Conservation (phyloP, 805 yeast species). For the Ogataea paraovalis region DNA sequence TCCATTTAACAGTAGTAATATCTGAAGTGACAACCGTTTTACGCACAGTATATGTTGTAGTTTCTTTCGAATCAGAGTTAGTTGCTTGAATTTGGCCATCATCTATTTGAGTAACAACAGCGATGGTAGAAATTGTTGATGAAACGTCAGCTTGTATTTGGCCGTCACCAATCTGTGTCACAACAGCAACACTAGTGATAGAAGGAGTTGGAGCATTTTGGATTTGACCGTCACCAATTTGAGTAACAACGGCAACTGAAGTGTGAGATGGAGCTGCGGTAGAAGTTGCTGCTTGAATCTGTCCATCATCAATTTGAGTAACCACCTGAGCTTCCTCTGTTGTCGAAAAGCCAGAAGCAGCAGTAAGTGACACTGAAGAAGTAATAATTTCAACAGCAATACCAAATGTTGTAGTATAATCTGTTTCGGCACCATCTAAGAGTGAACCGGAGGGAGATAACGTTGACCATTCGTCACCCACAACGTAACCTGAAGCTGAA, state of each 20-base stretch:
- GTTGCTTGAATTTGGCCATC: slow-evolving; percentile 41
- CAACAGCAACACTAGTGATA: slow-evolving; percentile 32
- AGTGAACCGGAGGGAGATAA: slow-evolving; percentile 56
- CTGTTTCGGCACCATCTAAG: slow-evolving; percentile 51
- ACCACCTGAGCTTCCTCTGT: slow-evolving; percentile 35
- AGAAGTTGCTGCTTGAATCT: slow-evolving; percentile 38
- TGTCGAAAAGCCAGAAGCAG: slow-evolving; percentile 12
- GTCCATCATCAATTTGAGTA: slow-evolving; percentile 38
- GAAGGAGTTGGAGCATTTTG: slow-evolving; percentile 28
- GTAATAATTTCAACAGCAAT: slow-evolving; percentile 57
- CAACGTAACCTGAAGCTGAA: slow-evolving; percentile 40
- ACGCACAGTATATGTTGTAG: slow-evolving; percentile 16
- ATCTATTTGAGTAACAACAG: slow-evolving; percentile 41
- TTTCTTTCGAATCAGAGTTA: slow-evolving; percentile 1
- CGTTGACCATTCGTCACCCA: slow-evolving; percentile 61
- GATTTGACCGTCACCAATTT: slow-evolving; percentile 46
- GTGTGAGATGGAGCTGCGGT: slow-evolving; percentile 22
- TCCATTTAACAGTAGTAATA: slow-evolving; percentile 5
- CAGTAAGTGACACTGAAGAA: slow-evolving; percentile 28
- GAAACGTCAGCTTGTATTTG: slow-evolving; percentile 29
- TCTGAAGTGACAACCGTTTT: slow-evolving; percentile 11
- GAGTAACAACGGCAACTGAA: slow-evolving; percentile 34
- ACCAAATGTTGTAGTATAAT: slow-evolving; percentile 57
- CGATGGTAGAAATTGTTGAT: slow-evolving; percentile 18
- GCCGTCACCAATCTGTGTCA: slow-evolving; percentile 48